Conservation (phyloP, 148 eudicot genomes). For the Tetragonia tetragonoides region DNA sequence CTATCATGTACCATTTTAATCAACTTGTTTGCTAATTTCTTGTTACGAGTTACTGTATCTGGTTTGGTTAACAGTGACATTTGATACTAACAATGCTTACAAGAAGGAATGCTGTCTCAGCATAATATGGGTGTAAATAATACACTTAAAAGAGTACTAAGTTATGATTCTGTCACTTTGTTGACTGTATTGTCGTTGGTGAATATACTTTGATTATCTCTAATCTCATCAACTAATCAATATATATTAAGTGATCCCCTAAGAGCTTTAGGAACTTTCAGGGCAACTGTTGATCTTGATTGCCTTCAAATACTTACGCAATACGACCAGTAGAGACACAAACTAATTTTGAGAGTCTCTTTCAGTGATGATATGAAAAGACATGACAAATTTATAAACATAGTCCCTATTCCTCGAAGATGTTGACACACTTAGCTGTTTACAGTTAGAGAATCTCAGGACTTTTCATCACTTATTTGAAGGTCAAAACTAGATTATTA, state of each 20-base stretch:
- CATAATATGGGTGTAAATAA: not conserved
- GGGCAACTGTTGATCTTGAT: conserved; percentile 14
- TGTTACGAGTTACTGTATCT: not conserved
- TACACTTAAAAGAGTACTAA: not conserved
- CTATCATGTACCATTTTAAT: not conserved
- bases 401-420: conserved; percentile 8
- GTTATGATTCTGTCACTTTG: conserved; percentile 3
- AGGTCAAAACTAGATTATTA: not conserved
- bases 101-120: not conserved
- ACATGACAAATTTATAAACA: conserved; percentile 7
- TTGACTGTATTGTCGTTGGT: conserved; percentile 19
- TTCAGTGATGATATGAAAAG: conserved; percentile 18
- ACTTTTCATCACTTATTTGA: conserved; percentile 20
- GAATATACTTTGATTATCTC: conserved; percentile 14
- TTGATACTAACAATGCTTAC: not conserved
- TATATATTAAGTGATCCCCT: not conserved
- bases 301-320: not conserved
- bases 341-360: conserved; percentile 13
- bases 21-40: not conserved
- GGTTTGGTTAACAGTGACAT: not conserved
- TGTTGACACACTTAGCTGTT: conserved; percentile 36
- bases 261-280: conserved; percentile 24
- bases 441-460: conserved; percentile 32
- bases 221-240: conserved; percentile 1
- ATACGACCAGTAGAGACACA: not conserved